Base-by-base conservation (phyloP, 306 rosid genomes). In the Vicia villosa region DNA sequence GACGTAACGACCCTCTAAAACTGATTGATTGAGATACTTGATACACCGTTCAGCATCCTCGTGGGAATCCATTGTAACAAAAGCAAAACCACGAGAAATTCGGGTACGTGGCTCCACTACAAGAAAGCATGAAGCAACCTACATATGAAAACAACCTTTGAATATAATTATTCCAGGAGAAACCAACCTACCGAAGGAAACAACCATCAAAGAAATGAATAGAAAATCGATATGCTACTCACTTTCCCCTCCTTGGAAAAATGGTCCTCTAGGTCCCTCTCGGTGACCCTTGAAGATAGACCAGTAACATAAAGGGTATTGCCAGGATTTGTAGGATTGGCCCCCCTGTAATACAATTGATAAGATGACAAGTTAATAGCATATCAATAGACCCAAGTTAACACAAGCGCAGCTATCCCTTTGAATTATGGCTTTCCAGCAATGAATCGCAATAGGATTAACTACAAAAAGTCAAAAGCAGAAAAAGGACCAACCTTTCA, bases 81-180 rank as follows among this genome's bases (percentile, higher is more conserved):
- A 95, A 43, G 99, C 97, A 87, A 95, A 95, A 61, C 99, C 99
- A 46, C 99, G 99, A 38, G 99, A 95, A 42, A 91, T 85, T 2
- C 92, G 96, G 0, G 99, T 86, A 0, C 96, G 95, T 4, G 97
- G 99, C 78, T 95, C 99, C 73, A 95, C 87, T 72, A 95, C 99
- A 16, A 95, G 99, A 80, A 95, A 95, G 69, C 99, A 91, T 10
- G 99, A 95, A 56, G 91, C 89, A 65, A 95, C 99, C 99, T 95
- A 84, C 54, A 64, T 26, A 55, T 20, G 10, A 61, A 46, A 16
- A 50, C 9, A 67, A 43, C 14, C 8, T 70, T 20, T 30, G 22
- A 73, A 0, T 38, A 62, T 12, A 12, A 37, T 24, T 24, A 20
- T 20, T 80, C 52, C 58, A 63, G 12, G 0, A 0, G 5, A 14